Conservation (phyloP, 2,329 filamentous ascomycete genomes). For the Calcarisporium arbuscula region DNA sequence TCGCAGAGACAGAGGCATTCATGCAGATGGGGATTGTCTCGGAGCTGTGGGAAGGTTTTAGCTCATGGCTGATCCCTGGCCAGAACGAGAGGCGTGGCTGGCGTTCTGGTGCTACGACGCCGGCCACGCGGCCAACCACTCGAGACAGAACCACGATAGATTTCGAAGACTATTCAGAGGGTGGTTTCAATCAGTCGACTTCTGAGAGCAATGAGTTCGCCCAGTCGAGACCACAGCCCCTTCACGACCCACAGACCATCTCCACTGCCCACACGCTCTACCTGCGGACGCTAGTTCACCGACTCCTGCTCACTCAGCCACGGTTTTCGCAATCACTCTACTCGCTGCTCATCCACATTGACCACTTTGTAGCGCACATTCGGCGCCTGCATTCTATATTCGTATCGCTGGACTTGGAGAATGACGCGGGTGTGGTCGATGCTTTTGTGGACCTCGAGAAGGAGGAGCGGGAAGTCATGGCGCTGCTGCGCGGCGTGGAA, state of each 20-base stretch:
- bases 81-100: constrained; percentile 11
- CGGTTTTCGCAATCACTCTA: constrained; percentile 61
- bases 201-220: constrained; percentile 14
- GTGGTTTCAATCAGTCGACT: constrained; percentile 4
- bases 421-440: constrained; percentile 75
- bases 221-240: constrained; percentile 15
- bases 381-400: constrained; percentile 71
- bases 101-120: constrained; percentile 18
- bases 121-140: constrained; percentile 10
- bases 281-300: constrained; percentile 59
- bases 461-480: constrained; percentile 64
- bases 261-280: constrained; percentile 74
- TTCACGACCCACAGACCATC: constrained; percentile 78
- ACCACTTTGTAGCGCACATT: constrained; percentile 73
- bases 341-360: constrained; percentile 64
- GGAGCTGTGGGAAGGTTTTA: constrained; percentile 74
- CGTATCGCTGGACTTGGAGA: constrained; percentile 71
- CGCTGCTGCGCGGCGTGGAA: constrained; percentile 59
- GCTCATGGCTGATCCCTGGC: constrained; percentile 57
- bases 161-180: background rate
- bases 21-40: constrained; percentile 85
- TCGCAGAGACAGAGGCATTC: constrained; percentile 81
- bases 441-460: constrained; percentile 63
- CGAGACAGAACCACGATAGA: constrained; percentile 4
- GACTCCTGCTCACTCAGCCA: constrained; percentile 59